Base-by-base conservation (phyloP, 202 grass and related monocot genomes). In the Eragrostis tef region DNA sequence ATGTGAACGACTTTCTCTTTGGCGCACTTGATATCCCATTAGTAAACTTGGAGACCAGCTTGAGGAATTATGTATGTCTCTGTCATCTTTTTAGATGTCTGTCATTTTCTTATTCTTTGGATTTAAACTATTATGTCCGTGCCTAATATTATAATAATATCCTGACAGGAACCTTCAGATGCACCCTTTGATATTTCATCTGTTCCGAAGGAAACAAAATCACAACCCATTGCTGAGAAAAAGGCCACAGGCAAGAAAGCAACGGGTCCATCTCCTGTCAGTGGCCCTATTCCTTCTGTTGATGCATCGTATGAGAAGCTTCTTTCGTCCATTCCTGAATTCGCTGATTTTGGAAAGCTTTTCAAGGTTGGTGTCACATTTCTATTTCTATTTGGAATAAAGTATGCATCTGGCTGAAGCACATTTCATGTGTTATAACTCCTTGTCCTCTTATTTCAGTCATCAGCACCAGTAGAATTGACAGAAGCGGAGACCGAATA, bases 401-500 rank as follows among this genome's bases (percentile, higher is more conserved):
- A 39, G 34, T 39, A 71, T 22, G 5, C 5, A 25, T 1, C 59
- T 57, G 42, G 22, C 29, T 88, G 26, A 64, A 20, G 31, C 21
- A 67, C 24, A 70, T 79, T 52, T 63, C 19, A 79, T 69, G 27
- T 48, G 1, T 12, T 73, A 13, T 56, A 64, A 76, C 48, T 19
- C 66, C 31, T 81, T 26, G 12, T 64, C 59, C 26, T 59, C 56
- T 39, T 83, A 64, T 79, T 83, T 45, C 83, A 99, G 96, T 99
- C 96, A 73, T 96, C 93, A 81, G 58, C 87, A 74, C 91, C 97
- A 70, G 67, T 96, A 81, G 97, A 99, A 87, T 89, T 99, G 83
- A 99, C 97, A 53, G 97, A 99, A 86, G 87, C 93, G 9, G 97
- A 96, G 73, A 99, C 97, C 56, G 97, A 99, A 87, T 99, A 99